Evolutionary conservation across 306 rosid species (phyloP).

Genomic region (Citrullus amarus): DNA sequence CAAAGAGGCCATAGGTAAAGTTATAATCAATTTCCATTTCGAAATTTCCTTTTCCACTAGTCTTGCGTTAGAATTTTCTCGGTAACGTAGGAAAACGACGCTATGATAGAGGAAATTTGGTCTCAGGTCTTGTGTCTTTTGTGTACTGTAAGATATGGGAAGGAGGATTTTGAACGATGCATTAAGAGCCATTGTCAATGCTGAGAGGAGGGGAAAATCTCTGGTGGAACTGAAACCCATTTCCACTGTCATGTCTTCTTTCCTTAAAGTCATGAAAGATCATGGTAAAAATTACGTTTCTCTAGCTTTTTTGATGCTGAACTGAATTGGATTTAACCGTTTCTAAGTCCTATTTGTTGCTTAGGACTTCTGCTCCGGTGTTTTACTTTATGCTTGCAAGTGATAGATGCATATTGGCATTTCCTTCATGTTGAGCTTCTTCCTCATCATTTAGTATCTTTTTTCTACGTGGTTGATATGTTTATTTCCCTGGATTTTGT

Average conservation of each 20-base stretch:
- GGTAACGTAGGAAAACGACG: background rate
- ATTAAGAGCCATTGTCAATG: constrained; percentile 66
- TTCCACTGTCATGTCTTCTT: constrained; percentile 66
- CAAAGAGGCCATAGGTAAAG: background rate
- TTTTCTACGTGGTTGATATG: background rate
- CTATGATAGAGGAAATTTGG: background rate
- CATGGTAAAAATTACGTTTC: constrained; percentile 32
- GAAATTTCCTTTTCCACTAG: background rate
- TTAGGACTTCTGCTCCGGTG: background rate
- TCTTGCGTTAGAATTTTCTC: background rate
- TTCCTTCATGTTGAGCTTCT: background rate
- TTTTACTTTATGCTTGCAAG: background rate
- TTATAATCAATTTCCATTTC: background rate
- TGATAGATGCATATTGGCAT: background rate
- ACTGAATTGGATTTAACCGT: background rate
- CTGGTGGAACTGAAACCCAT: constrained; percentile 59
- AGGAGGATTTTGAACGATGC: constrained; percentile 77
- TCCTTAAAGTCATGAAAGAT: constrained; percentile 72
- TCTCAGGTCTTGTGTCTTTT: constrained; percentile 1
- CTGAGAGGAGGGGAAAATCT: constrained; percentile 65
- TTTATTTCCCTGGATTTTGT: background rate
- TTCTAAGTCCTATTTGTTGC: background rate
- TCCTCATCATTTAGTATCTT: background rate
- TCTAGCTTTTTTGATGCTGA: background rate
- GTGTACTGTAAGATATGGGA: constrained; percentile 39